A percentile compares a stretch with the other conserved stretches of the same genome.
phyloP scores from a whole-genome alignment of 176 grass and related monocot genomes.

The Saccharum officinarum region DNA sequence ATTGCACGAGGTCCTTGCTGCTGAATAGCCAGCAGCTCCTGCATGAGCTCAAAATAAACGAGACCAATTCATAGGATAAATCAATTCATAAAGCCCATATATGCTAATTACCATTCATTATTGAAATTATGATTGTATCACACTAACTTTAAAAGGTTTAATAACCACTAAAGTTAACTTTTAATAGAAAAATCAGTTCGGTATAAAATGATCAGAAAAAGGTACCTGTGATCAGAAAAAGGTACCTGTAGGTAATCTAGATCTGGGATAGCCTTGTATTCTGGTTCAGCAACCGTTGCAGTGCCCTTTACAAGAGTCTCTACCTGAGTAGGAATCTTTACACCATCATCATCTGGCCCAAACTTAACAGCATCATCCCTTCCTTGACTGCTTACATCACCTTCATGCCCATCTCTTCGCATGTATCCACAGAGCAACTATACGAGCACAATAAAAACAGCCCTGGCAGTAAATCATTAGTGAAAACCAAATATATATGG shows the following conservation, averaged over 20 bases:
- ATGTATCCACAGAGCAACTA: conserved; percentile 75
- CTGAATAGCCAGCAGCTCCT: conserved; percentile 98
- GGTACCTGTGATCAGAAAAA: conserved; percentile 53
- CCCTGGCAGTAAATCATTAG: conserved; percentile 97
- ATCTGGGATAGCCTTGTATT: conserved; percentile 85
- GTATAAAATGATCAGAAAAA: conserved; percentile 16
- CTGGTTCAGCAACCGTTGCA: conserved; percentile 56
- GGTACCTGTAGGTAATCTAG: conserved; percentile 94
- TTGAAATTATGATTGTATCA: conserved; percentile 4
- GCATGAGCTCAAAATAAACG: conserved; percentile 28
- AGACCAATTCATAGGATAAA: conserved; percentile 19
- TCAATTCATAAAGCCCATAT: neutral
- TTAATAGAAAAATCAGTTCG: neutral
- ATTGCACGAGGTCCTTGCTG: conserved; percentile 94
- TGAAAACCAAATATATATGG: conserved; percentile 75
- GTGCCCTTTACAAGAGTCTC: conserved; percentile 71
- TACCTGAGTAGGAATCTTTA: conserved; percentile 66
- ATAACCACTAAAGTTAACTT: neutral
- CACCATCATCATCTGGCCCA: conserved; percentile 56
- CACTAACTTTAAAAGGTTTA: conserved; percentile 25
- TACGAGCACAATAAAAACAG: conserved; percentile 89
- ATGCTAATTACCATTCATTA: neutral
- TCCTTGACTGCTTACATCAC: conserved; percentile 40
- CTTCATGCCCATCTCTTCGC: conserved; percentile 47
- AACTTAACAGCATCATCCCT: conserved; percentile 42